A percentile compares a stretch with the other conserved stretches of the same genome.
Conservation (phyloP, 768 basidiomycete genomes). For the Vararia minispora region DNA sequence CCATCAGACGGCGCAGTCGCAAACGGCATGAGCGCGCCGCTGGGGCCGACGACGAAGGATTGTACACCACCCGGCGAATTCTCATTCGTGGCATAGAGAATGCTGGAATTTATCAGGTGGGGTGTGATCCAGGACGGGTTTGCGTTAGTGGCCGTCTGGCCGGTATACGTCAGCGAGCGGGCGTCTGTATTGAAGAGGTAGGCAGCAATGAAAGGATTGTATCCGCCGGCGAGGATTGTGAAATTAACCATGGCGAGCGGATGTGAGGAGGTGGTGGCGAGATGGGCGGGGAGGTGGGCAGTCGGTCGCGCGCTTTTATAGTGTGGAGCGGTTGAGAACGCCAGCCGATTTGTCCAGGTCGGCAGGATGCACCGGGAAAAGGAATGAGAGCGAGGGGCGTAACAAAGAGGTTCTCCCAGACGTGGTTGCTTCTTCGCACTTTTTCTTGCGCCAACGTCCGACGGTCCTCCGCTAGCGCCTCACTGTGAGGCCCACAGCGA, state of each 20-base stretch:
- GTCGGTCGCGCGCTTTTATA: no score
- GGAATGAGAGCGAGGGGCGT: no score
- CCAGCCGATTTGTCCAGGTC: no score
- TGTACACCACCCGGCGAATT: slow-evolving; percentile 33
- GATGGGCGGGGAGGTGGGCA: no score
- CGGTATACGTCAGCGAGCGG: slow-evolving; percentile 33
- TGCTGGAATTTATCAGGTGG: slow-evolving; percentile 43
- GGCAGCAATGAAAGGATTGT: slow-evolving; percentile 45
- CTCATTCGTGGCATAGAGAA: slow-evolving; percentile 59
- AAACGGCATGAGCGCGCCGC: slow-evolving; percentile 37
- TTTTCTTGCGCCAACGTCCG: no score
- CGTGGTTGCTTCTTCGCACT: no score
- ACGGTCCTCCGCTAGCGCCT: no score
- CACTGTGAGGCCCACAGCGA: no score
- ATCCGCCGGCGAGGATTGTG: slow-evolving; percentile 61
- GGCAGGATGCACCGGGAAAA: no score
- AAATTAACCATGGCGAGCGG: slow-evolving; percentile 59
- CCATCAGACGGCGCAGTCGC: slow-evolving; percentile 41
- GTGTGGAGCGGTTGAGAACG: no score
- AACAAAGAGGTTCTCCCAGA: no score
- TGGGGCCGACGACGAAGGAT: slow-evolving; percentile 37
- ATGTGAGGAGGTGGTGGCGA: no score
- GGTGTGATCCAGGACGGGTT: slow-evolving; percentile 52
- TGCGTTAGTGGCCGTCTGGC: slow-evolving; percentile 36
- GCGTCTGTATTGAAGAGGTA: slow-evolving; percentile 49